Evolutionary conservation across 116 monocot species (phyloP).

Genomic region (Cymodocea nodosa): DNA sequence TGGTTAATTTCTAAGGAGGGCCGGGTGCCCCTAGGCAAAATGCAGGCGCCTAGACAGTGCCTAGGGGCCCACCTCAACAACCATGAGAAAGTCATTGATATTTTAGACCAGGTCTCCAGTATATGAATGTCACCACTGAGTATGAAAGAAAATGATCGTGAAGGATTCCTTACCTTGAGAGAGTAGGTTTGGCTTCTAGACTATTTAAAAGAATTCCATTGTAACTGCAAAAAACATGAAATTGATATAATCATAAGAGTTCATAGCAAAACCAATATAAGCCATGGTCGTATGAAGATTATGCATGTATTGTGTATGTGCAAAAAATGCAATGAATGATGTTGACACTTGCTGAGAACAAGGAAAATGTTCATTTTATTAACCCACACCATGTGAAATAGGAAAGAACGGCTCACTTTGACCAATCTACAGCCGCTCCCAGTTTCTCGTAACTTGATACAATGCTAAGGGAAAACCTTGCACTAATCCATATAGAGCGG

Average conservation of each 20-base stretch:
- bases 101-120: too few species aligned
- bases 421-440: conserved; percentile 52
- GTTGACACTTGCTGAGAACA: too few species aligned
- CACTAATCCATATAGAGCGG: conserved; percentile 37
- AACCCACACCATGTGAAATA: background rate
- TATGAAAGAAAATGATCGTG: background rate
- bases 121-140: background rate
- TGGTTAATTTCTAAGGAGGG: too few species aligned
- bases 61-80: too few species aligned
- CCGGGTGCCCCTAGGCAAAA: too few species aligned
- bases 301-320: too few species aligned
- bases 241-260: background rate
- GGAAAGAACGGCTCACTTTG: conserved; percentile 47
- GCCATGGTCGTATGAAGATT: too few species aligned
- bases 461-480: conserved; percentile 36
- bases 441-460: conserved; percentile 20
- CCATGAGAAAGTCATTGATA: too few species aligned
- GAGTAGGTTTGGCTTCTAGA: conserved; percentile 12
- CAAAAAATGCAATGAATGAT: too few species aligned
- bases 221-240: conserved; percentile 12
- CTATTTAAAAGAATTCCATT: conserved; percentile 9
- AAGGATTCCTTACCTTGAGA: conserved; percentile 8
- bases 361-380: too few species aligned
- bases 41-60: too few species aligned
- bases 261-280: too few species aligned